Evolutionary conservation across 2,329 filamentous ascomycete species (phyloP), one percentile per base, ranked within the genome.

Genomic region (Talaromyces sp.): DNA sequence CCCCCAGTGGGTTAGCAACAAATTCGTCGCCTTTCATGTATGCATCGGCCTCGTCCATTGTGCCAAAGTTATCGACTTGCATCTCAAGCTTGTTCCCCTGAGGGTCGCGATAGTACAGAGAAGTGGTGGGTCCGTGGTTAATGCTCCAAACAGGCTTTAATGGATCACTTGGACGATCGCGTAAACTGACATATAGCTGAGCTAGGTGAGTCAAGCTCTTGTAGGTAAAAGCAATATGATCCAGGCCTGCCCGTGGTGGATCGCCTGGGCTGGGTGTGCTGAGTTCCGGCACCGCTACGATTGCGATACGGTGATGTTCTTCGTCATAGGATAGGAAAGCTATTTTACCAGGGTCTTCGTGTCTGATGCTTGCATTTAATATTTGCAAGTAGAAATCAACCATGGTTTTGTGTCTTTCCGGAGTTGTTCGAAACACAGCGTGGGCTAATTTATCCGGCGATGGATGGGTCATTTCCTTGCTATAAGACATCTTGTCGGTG

Each of bases 101-200:
- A 5, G 78, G 78, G 63, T 81, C 79, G 7, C 61, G 58, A 63
- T 81, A 81, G 64, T 81, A 81, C 39, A 81, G 74, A 62, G 71
- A 75, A 0, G 70, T 77, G 1, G 75, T 80, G 1, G 71, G 69
- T 2, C 79, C 79, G 63, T 81, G 79, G 63, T 81, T 79, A 33
- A 79, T 69, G 58, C 65, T 72, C 75, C 76, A 79, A 3, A 69
- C 31, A 0, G 79, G 79, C 31, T 33, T 31, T 1, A 54, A 11
- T 2, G 50, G 41, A 13, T 28, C 17, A 5, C 21, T 22, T 13
- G 7, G 15, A 22, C 17, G 40, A 19, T 37, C 40, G 15, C 50
- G 50, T 11, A 58, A 19, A 21, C 50, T 40, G 13, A 54, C 33
- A 21, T 58, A 58, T 11, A 48, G 17, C 9, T 28, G 40, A 1